Percentiles rank a stretch among this genome's conserved stretches.
Conservation (phyloP, 1,284 basidiomycete species). For the Omphalotus olearius region DNA sequence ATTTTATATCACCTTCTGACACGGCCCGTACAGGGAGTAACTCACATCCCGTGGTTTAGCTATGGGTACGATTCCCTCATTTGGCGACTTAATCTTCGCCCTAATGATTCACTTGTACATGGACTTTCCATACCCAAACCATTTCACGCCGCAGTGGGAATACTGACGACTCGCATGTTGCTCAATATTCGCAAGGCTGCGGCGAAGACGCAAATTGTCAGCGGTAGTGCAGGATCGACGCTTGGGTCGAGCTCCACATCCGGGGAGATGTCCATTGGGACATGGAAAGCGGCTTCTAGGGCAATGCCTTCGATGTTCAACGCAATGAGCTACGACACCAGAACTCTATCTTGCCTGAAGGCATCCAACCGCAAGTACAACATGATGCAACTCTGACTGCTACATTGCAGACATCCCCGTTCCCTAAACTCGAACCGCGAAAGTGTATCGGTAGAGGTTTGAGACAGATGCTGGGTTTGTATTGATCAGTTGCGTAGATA, state of each 20-base stretch:
- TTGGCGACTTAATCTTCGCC: background rate
- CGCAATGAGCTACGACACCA: too few relatives aligned
- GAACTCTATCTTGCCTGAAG: too few relatives aligned
- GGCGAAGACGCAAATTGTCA: background rate
- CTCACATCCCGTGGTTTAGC: slow-evolving; percentile 44
- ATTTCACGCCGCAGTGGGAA: slow-evolving; percentile 45
- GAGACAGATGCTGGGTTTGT: too few relatives aligned
- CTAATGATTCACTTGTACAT: too few relatives aligned
- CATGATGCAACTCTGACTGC: too few relatives aligned
- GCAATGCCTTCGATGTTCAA: too few relatives aligned
- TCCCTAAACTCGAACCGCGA: too few relatives aligned
- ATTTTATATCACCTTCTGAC: background rate
- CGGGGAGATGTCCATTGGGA: background rate
- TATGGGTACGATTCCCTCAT: slow-evolving; percentile 28
- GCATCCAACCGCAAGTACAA: too few relatives aligned
- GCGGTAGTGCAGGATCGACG: background rate
- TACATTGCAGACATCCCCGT: too few relatives aligned
- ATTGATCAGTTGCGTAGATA: too few relatives aligned
- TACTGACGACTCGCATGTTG: slow-evolving; percentile 41
- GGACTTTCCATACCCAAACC: slow-evolving; percentile 24
- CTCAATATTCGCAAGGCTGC: slow-evolving; percentile 35
- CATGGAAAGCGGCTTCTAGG: background rate
- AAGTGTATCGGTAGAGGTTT: too few relatives aligned
- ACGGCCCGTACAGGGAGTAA: slow-evolving; percentile 26
- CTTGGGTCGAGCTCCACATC: too few relatives aligned